phyloP scores from a whole-genome alignment of 2,329 filamentous ascomycete species.

The Monosporascus sp. region DNA sequence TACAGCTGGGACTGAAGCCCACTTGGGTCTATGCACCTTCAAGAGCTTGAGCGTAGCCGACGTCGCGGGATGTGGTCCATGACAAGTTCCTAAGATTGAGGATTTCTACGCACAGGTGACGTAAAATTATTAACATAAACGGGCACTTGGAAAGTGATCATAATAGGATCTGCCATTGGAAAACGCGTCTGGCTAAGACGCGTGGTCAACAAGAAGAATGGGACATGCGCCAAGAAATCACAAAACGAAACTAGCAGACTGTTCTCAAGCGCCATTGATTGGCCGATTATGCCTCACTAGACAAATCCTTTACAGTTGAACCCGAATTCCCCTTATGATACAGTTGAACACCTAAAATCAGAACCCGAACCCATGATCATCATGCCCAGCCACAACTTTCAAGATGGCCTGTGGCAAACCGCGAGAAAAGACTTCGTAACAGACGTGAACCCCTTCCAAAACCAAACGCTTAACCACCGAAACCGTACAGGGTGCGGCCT shows the following conservation, averaged over 20 bases:
- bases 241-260: conserved; percentile 1
- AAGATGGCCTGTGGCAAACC: conserved; percentile 19
- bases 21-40: no score
- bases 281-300: conserved; percentile 26
- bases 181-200: not conserved
- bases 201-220: not conserved
- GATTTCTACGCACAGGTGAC: no score
- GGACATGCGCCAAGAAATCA: no score
- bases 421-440: conserved; percentile 30
- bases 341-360: conserved; percentile 29
- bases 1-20: no score
- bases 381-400: conserved; percentile 26
- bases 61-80: no score
- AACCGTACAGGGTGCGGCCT: conserved; percentile 62
- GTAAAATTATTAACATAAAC: no score
- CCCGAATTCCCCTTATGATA: conserved; percentile 28
- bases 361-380: conserved; percentile 29
- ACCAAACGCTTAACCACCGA: conserved; percentile 40
- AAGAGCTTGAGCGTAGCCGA: no score
- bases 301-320: conserved; percentile 20
- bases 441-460: conserved; percentile 26
- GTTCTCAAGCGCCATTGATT: conserved; percentile 18
- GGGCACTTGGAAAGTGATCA: no score
- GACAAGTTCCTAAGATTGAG: no score
- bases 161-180: not conserved